Conservation (phyloP, 2,329 filamentous ascomycete genomes). For the Hypoxylon sp. region DNA sequence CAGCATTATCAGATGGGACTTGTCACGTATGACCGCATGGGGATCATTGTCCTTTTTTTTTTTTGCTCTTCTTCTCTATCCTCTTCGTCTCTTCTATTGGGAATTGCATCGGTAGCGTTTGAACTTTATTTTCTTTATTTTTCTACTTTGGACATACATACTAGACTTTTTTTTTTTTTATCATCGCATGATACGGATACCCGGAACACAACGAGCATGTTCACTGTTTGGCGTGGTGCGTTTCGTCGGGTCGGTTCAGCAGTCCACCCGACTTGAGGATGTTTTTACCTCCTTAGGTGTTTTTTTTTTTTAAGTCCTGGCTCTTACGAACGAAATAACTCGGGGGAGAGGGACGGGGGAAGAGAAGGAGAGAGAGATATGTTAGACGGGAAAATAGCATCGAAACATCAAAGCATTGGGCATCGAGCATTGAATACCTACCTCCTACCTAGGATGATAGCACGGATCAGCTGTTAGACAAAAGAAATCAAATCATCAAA, state of each 20-base stretch:
- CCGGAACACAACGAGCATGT: conserved; percentile 32
- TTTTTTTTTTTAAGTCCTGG: neutral
- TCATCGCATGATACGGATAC: conserved; percentile 41
- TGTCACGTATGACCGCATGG: conserved; percentile 28
- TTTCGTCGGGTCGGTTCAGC: conserved; percentile 11
- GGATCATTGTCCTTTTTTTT: conserved; percentile 11
- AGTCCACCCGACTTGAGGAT: neutral
- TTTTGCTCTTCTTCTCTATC: too few relatives aligned
- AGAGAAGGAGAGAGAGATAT: too few relatives aligned
- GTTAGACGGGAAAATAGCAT: neutral
- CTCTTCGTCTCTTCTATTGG: conserved; percentile 13
- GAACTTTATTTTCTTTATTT: conserved; percentile 3
- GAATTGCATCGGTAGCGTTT: conserved; percentile 31
- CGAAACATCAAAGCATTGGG: neutral
- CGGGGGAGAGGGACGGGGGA: neutral
- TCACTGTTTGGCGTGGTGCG: conserved; percentile 16
- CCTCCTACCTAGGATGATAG: neutral
- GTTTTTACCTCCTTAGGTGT: neutral
- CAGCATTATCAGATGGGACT: conserved; percentile 41
- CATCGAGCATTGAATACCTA: neutral
- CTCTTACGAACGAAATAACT: neutral
- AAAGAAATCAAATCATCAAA: neutral
- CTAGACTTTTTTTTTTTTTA: conserved; percentile 3
- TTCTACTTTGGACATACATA: conserved; percentile 5
- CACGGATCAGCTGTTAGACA: conserved; percentile 20